Conservation (phyloP, 495 filamentous ascomycete genomes). For the Daldinia bambusicola region DNA sequence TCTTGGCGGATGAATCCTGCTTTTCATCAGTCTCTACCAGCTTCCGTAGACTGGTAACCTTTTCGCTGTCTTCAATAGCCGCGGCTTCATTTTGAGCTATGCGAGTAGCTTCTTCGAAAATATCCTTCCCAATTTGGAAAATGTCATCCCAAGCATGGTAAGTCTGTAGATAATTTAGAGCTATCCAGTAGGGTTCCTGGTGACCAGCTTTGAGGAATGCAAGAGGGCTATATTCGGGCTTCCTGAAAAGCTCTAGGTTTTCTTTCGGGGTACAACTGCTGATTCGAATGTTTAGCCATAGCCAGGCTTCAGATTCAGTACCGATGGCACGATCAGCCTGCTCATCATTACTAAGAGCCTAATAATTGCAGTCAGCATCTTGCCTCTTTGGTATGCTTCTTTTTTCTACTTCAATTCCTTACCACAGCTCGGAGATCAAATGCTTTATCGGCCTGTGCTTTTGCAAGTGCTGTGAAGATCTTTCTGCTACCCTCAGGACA, state of each 20-base stretch:
- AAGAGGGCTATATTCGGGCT: conserved; percentile 31
- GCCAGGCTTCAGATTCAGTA: conserved; percentile 24
- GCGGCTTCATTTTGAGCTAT: conserved; percentile 23
- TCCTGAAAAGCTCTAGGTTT: conserved; percentile 33
- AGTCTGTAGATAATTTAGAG: conserved; percentile 23
- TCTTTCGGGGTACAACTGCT: conserved; percentile 32
- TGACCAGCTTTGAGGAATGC: conserved; percentile 39
- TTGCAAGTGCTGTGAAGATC: conserved; percentile 54
- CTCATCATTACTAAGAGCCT: conserved; percentile 18
- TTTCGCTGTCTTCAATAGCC: conserved; percentile 21
- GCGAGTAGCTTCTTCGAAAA: conserved; percentile 32
- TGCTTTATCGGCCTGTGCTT: conserved; percentile 56
- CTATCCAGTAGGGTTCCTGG: conserved; percentile 16
- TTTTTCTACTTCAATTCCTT: conserved; percentile 6
- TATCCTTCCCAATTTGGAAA: conserved; percentile 14
- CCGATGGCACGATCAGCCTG: conserved; percentile 4
- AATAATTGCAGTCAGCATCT: not conserved
- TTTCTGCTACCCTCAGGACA: conserved; percentile 52
- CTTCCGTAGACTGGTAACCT: conserved; percentile 12
- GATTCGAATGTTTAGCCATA: conserved; percentile 41
- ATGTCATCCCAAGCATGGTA: conserved; percentile 29
- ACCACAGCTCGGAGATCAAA: conserved; percentile 54
- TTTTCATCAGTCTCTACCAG: not conserved
- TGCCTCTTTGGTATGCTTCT: not conserved
- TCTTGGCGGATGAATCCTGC: conserved; percentile 14